Percentiles rank a stretch among this genome's conserved stretches.
phyloP scores from a whole-genome alignment of 2,329 filamentous ascomycete species.

The Colletotrichum sp. region DNA sequence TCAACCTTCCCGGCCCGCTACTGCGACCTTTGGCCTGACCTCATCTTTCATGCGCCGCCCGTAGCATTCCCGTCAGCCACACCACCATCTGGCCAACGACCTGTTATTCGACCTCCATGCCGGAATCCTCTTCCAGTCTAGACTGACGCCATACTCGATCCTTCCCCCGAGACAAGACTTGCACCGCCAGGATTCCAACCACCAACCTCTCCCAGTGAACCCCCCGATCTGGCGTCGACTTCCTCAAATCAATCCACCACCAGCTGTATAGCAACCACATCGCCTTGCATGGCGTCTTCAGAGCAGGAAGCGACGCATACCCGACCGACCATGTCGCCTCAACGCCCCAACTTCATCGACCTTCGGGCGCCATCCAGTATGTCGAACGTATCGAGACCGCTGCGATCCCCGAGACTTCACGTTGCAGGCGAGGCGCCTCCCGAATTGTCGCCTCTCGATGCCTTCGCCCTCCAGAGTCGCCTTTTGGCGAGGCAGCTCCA shows the following conservation, averaged over 20 bases:
- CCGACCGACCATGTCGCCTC: constrained; percentile 48
- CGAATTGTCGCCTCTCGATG: constrained; percentile 91
- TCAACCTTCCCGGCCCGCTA: background rate
- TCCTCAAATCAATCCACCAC: background rate
- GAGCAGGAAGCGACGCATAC: background rate
- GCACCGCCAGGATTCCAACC: constrained; percentile 18
- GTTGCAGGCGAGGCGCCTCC: constrained; percentile 84
- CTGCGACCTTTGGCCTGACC: constrained; percentile 22
- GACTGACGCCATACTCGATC: constrained; percentile 26
- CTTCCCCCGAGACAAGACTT: constrained; percentile 23
- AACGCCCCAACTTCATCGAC: constrained; percentile 64
- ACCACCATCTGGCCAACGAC: constrained; percentile 3
- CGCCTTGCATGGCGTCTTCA: constrained; percentile 9
- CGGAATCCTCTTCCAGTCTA: constrained; percentile 1
- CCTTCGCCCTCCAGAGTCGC: constrained; percentile 90
- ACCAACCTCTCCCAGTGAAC: constrained; percentile 13
- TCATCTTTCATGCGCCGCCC: constrained; percentile 22
- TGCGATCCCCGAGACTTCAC: constrained; percentile 77
- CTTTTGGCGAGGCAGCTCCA: constrained; percentile 87
- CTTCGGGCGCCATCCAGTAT: constrained; percentile 57
- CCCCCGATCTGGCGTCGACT: background rate
- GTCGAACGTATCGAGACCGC: constrained; percentile 54
- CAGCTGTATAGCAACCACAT: background rate
- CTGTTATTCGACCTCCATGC: constrained; percentile 7
- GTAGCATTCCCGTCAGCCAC: constrained; percentile 18